Evolutionary conservation across 2,329 filamentous ascomycete species (phyloP).

Genomic region (Botrytis squamosa): DNA sequence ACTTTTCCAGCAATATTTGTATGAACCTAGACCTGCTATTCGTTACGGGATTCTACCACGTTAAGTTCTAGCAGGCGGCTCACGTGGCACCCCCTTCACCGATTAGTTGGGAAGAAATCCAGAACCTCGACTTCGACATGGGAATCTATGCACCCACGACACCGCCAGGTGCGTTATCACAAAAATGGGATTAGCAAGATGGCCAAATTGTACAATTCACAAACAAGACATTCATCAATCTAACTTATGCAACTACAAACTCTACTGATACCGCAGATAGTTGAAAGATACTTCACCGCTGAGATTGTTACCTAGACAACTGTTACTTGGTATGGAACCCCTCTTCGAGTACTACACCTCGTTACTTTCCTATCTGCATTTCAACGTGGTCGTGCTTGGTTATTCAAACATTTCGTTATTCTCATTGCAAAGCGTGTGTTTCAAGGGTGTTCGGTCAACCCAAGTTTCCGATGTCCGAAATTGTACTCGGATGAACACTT

Average conservation of each 20-base stretch:
- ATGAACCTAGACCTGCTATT: slow-evolving; percentile 2
- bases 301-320: slow-evolving; percentile 22
- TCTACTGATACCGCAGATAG: slow-evolving; percentile 18
- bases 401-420: slow-evolving; percentile 1
- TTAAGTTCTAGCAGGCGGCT: slow-evolving; percentile 11
- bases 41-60: not conserved
- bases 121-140: slow-evolving; percentile 20
- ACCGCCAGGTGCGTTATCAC: slow-evolving; percentile 14
- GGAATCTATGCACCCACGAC: slow-evolving; percentile 17
- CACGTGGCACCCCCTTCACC: slow-evolving; percentile 19
- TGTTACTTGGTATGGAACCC: slow-evolving; percentile 7
- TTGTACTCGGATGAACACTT: not conserved
- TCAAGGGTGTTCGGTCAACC: slow-evolving; percentile 10
- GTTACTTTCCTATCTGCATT: slow-evolving; percentile 11
- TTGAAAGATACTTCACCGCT: slow-evolving; percentile 21
- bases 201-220: slow-evolving; percentile 15
- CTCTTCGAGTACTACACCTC: slow-evolving; percentile 19
- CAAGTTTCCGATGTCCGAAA: slow-evolving; percentile 9
- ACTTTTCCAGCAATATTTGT: slow-evolving; percentile 3
- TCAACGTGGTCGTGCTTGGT: slow-evolving; percentile 15
- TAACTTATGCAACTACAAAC: slow-evolving; percentile 20
- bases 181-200: slow-evolving; percentile 17
- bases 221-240: slow-evolving; percentile 16
- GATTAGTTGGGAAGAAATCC: slow-evolving; percentile 16
- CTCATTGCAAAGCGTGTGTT: not conserved